Percentiles rank a stretch among this genome's conserved stretches.
phyloP scores from a whole-genome alignment of 2,329 filamentous ascomycete genomes.

The Aureobasidium mangrovei region DNA sequence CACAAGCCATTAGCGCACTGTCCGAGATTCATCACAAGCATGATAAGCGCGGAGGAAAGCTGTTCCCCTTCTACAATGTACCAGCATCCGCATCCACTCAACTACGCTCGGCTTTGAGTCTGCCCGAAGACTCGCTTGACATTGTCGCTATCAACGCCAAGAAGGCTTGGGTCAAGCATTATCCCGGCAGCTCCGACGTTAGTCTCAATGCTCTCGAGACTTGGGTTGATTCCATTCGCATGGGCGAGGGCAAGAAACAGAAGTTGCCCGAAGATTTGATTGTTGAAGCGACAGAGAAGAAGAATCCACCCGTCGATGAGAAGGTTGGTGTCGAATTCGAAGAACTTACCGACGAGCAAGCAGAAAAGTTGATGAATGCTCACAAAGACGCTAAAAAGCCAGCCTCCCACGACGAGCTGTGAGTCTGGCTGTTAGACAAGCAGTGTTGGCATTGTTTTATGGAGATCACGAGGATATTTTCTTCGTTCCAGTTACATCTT shows the following conservation, averaged over 20 bases:
- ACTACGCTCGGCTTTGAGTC: conserved; percentile 54
- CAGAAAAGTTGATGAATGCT: conserved; percentile 24
- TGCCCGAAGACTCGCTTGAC: conserved; percentile 52
- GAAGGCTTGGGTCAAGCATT: conserved; percentile 76
- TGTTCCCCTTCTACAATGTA: conserved; percentile 79
- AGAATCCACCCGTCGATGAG: conserved; percentile 12
- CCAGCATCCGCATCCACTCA: conserved; percentile 41
- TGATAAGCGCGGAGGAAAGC: conserved; percentile 51
- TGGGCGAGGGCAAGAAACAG: conserved; percentile 77
- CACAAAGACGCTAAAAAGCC: conserved; percentile 9
- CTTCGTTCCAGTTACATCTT: too few relatives aligned
- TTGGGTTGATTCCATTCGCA: conserved; percentile 85
- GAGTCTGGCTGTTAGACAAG: too few relatives aligned
- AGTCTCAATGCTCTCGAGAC: conserved; percentile 53
- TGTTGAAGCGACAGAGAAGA: conserved; percentile 14
- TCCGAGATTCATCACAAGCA: conserved; percentile 71
- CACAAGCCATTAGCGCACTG: conserved; percentile 48
- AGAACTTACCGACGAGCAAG: conserved; percentile 27
- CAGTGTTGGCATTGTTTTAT: too few relatives aligned
- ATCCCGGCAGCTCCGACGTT: conserved; percentile 50
- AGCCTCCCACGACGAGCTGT: conserved; percentile 26
- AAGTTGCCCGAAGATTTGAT: conserved; percentile 50
- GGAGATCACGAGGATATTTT: too few relatives aligned
- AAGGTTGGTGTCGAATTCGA: conserved; percentile 26
- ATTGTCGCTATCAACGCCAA: conserved; percentile 78